A percentile compares a stretch with the other conserved stretches of the same genome.
Evolutionary conservation across 1,284 basidiomycete genomes (phyloP).

Genomic region (Jaminaea rosea): DNA sequence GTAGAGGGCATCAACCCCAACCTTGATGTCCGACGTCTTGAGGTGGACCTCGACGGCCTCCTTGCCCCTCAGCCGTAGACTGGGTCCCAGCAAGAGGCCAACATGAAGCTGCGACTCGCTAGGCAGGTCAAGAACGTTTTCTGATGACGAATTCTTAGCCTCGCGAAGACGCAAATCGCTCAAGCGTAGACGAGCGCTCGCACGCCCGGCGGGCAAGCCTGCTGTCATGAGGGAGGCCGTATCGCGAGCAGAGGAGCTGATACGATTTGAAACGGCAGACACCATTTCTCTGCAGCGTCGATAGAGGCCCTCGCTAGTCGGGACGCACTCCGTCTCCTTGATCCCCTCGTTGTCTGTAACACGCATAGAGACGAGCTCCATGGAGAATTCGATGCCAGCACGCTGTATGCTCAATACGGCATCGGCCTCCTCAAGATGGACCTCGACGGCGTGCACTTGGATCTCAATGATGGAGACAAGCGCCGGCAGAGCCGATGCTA

Average conservation of each 20-base stretch:
- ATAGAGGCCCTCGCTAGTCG: no score
- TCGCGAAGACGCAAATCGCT: constrained; percentile 13
- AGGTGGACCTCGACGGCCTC: constrained; percentile 19
- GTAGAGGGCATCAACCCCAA: constrained; percentile 25
- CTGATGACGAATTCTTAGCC: constrained; percentile 4
- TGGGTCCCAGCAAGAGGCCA: constrained; percentile 20
- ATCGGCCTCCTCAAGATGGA: constrained; percentile 25
- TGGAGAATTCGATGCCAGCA: constrained; percentile 21
- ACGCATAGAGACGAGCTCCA: constrained; percentile 14
- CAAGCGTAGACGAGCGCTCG: constrained; percentile 15
- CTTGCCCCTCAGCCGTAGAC: constrained; percentile 14
- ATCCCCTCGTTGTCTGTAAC: background rate
- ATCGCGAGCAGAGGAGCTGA: constrained; percentile 24
- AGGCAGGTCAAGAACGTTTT: constrained; percentile 17
- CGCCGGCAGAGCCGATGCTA: constrained; percentile 25
- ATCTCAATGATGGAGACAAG: constrained; percentile 34
- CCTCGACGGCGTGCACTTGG: constrained; percentile 26
- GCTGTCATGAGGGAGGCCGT: constrained; percentile 23
- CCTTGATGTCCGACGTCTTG: constrained; percentile 10
- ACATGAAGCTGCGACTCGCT: constrained; percentile 18
- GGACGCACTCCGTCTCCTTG: background rate
- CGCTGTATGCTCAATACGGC: constrained; percentile 19
- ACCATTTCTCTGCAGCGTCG: no score
- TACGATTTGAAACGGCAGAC: constrained; percentile 19
- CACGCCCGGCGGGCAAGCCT: constrained; percentile 25